phyloP scores from a whole-genome alignment of 2,329 filamentous ascomycete species.

The Aspergillus arachidicola region DNA sequence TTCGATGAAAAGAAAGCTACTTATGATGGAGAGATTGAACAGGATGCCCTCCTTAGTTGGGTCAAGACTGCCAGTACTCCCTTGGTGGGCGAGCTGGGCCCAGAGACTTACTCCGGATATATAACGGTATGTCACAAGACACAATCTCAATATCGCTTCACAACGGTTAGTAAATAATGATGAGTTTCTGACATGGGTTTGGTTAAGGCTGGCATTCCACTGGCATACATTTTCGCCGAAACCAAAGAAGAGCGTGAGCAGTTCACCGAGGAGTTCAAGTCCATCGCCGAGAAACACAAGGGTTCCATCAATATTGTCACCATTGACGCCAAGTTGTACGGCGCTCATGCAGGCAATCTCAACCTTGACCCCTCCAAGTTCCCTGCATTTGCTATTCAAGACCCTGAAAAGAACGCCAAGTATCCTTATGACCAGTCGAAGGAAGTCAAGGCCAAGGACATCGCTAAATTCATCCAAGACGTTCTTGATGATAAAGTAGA shows the following conservation, averaged over 20 bases:
- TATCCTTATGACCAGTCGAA: conserved; percentile 88
- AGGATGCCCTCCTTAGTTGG: conserved; percentile 78
- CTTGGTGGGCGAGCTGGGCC: conserved; percentile 91
- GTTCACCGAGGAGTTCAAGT: conserved; percentile 76
- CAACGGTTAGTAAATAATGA: not conserved
- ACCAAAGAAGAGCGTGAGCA: conserved; percentile 83
- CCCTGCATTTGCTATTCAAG: conserved; percentile 97
- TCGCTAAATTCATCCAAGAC: conserved; percentile 82
- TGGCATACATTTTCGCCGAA: conserved; percentile 98
- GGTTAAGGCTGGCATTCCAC: conserved; percentile 73
- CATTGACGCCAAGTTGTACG: conserved; percentile 92
- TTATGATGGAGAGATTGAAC: conserved; percentile 79
- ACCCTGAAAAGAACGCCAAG: conserved; percentile 93
- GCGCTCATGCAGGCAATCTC: conserved; percentile 92
- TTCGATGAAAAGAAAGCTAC: conserved; percentile 95
- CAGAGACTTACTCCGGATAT: conserved; percentile 94
- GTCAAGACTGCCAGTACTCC: conserved; percentile 83
- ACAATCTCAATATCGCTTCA: not conserved
- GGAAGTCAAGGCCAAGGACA: conserved; percentile 72
- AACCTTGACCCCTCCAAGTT: conserved; percentile 96
- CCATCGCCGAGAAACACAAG: conserved; percentile 87
- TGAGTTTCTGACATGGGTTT: conserved; percentile 12
- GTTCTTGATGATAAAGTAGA: conserved; percentile 86
- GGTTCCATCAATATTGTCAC: conserved; percentile 97
- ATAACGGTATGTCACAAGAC: conserved; percentile 65